phyloP scores from a whole-genome alignment of 1,139 yeast genomes.

The Candida sp. region DNA sequence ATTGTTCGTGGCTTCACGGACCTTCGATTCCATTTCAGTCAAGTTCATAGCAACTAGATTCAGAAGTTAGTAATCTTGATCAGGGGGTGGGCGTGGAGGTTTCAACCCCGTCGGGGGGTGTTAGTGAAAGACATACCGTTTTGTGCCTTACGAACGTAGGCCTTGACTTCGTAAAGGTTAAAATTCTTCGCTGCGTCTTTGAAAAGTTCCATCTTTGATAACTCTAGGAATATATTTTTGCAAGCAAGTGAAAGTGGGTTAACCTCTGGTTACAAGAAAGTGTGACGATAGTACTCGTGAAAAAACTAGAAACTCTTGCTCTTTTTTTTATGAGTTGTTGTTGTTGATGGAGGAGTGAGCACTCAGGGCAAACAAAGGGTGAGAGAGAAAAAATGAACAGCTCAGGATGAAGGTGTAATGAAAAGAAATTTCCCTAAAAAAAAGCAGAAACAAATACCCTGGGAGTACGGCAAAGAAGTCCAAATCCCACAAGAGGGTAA shows the following conservation, averaged over 20 bases:
- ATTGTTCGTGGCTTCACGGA: slow-evolving; percentile 96
- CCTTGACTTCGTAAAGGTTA: slow-evolving; percentile 93
- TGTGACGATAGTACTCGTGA: not conserved
- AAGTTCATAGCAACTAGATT: slow-evolving; percentile 77
- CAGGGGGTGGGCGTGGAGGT: not conserved
- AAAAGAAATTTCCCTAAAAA: not conserved
- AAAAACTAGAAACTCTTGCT: not conserved
- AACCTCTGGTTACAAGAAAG: not conserved
- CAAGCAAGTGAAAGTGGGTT: not conserved
- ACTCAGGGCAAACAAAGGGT: not conserved
- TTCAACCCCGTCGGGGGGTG: not conserved
- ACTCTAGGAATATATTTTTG: not conserved
- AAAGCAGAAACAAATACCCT: too few relatives aligned
- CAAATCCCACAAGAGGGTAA: too few relatives aligned
- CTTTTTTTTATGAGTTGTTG: not conserved
- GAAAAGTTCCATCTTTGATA: slow-evolving; percentile 58
- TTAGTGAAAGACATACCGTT: slow-evolving; percentile 56
- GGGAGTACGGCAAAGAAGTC: too few relatives aligned
- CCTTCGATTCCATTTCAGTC: slow-evolving; percentile 96
- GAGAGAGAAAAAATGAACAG: not conserved
- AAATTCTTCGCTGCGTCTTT: slow-evolving; percentile 81
- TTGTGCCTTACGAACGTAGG: slow-evolving; percentile 97
- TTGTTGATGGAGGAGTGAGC: not conserved
- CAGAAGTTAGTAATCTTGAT: slow-evolving; percentile 13
- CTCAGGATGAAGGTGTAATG: not conserved